Evolutionary conservation across 225 moss, liverwort and hornwort genomes (phyloP).

Genomic region (Anthoceros angustus): DNA sequence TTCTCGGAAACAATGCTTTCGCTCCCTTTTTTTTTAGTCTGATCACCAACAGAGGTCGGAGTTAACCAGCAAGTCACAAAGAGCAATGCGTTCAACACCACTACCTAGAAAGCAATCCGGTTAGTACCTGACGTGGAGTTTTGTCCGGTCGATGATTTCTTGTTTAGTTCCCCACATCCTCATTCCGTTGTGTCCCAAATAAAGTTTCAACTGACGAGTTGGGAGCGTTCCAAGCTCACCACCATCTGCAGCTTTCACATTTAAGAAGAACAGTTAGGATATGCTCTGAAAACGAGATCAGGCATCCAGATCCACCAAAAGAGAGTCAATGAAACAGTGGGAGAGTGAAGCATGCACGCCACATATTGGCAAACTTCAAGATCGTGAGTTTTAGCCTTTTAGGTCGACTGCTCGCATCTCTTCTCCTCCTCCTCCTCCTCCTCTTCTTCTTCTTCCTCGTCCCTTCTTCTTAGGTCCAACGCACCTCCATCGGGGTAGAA

Average conservation of each 20-base stretch:
- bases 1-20: conserved; percentile 19
- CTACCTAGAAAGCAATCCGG: too few relatives aligned
- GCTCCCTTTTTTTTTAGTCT: conserved; percentile 38
- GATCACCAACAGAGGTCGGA: conserved; percentile 4
- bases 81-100: background rate
- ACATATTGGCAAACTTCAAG: too few relatives aligned
- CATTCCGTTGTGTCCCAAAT: conserved; percentile 43
- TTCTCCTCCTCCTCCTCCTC: background rate
- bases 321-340: too few relatives aligned
- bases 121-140: conserved; percentile 54
- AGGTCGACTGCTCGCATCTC: too few relatives aligned
- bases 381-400: too few relatives aligned
- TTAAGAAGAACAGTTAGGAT: background rate
- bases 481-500: background rate
- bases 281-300: too few relatives aligned
- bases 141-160: conserved; percentile 42
- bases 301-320: too few relatives aligned
- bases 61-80: background rate
- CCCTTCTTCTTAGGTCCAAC: background rate
- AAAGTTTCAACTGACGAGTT: conserved; percentile 37
- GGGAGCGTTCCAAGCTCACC: conserved; percentile 45
- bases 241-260: conserved; percentile 20
- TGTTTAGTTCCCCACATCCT: conserved; percentile 51
- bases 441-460: background rate
- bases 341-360: too few relatives aligned